Percentiles rank a stretch among this genome's conserved stretches.
These are phyloP conservation scores for Aegilops longissima DNA, from an alignment of 176 grass and related monocot species.

Conservation along the genomic window DNA sequence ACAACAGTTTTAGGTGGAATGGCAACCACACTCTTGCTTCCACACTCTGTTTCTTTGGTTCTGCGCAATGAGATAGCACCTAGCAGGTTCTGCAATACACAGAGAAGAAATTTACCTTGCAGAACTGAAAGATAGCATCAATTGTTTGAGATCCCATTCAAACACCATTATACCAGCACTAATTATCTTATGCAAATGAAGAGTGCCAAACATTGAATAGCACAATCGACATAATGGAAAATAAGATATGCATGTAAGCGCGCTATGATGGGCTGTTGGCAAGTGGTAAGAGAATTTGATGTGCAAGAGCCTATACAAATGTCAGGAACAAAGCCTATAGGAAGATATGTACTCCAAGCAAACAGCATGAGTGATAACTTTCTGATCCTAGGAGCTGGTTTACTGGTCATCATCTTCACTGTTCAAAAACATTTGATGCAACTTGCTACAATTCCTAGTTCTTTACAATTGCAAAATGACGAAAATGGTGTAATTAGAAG, in stretches of 20 bases:
- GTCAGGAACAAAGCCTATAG: background rate
- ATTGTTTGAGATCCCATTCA: constrained; percentile 4
- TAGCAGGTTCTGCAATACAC: constrained; percentile 73
- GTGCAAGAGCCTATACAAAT: background rate
- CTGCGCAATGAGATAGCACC: constrained; percentile 84
- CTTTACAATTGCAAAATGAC: background rate
- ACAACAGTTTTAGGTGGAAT: constrained; percentile 72
- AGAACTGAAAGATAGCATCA: background rate
- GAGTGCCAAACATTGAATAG: background rate
- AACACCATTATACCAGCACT: background rate
- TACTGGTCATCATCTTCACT: background rate
- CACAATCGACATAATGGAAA: background rate
- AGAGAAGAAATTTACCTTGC: constrained; percentile 17
- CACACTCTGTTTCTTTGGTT: constrained; percentile 60
- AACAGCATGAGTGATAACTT: background rate
- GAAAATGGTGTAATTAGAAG: constrained; percentile 1
- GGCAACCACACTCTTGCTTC: constrained; percentile 47
- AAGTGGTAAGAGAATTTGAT: constrained; percentile 4
- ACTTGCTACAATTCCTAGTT: background rate
- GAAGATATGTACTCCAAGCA: background rate
- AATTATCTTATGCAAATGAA: background rate
- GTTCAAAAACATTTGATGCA: constrained; percentile 12
- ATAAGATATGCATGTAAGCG: background rate
- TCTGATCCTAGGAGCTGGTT: background rate
- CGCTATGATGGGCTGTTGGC: background rate